Base-by-base conservation (phyloP, 139 green algal species). In the Tetraselmis chui region DNA sequence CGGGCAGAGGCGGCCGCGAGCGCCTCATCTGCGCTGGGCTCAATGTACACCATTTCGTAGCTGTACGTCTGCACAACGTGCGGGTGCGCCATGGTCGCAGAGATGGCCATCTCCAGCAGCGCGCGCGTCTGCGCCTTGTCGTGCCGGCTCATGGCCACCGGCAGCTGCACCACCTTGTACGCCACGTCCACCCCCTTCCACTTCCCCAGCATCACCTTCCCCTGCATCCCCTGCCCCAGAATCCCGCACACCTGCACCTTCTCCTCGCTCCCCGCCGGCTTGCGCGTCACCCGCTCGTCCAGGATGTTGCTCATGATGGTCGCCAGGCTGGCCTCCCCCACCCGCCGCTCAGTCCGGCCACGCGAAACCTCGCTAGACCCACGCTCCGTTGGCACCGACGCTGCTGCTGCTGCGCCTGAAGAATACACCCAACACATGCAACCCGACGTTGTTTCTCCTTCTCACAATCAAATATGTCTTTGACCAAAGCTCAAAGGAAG, bases 131-230 rank as follows among this genome's bases (percentile, higher is more conserved):
- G 80, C 25, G 81, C 81, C 77, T 84, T 84, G 31, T 87, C 80
- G 31, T 59, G 29, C n/a, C 79, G 79, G 31, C 59, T 80, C 83
- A 84, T 75, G 29, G 45, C 78, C 0, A 77, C 67, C 27, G 83
- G 83, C 32, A 89, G 85, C 27, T 83, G 75, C 83, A 87, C 85
- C 27, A 83, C 82, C 78, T 89, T 87, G 18, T 87, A 78, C 29
- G 83, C 86, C 80, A 89, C 85, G 28, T 85, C 23, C 28, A 80
- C 83, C 76, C 85, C 85, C 75, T 84, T 79, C 83, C 85, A 85
- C 59, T 76, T 75, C 2, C 81, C 84, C 79, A 81, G n/a, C 27
- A 67, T 67, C 45, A 67, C 45, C 45, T 67, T 67, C 11, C 45
- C 45, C 45, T 67, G 45, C 45, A 67, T 67, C 11, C 45, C 45